Conservation (phyloP, 2,329 filamentous ascomycete genomes). For the Elsinoe necatrix region DNA sequence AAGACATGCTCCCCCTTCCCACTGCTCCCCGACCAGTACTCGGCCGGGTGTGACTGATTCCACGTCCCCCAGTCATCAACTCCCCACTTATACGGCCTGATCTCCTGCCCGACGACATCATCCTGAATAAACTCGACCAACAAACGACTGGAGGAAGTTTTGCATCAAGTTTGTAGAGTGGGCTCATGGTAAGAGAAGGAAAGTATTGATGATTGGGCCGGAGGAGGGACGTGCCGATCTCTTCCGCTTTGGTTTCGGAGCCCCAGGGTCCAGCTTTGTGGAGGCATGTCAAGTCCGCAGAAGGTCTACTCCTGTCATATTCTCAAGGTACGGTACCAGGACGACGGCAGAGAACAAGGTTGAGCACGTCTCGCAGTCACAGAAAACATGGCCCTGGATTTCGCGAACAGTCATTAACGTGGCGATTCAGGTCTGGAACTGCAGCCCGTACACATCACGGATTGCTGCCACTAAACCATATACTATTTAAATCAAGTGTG, state of each 20-base stretch:
- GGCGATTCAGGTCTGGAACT: too few relatives aligned
- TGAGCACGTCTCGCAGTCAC: too few relatives aligned
- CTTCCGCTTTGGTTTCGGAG: not conserved
- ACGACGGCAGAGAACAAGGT: too few relatives aligned
- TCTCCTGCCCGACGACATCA: constrained; percentile 33
- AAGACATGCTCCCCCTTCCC: constrained; percentile 40
- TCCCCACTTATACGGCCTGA: constrained; percentile 39
- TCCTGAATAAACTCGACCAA: constrained; percentile 41
- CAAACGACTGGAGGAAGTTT: constrained; percentile 18
- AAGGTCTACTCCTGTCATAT: not conserved
- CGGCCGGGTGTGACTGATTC: constrained; percentile 41
- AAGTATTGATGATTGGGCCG: not conserved
- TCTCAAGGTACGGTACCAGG: too few relatives aligned
- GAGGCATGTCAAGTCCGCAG: not conserved
- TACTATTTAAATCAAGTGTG: too few relatives aligned
- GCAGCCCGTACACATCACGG: too few relatives aligned
- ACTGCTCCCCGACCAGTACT: constrained; percentile 43
- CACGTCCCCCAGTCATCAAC: constrained; percentile 44
- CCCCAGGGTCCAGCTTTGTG: not conserved
- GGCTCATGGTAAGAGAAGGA: not conserved
- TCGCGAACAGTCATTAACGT: too few relatives aligned
- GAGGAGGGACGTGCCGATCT: not conserved
- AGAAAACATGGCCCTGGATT: too few relatives aligned
- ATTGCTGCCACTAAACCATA: too few relatives aligned
- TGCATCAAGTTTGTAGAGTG: not conserved